Conservation (phyloP, 2,329 filamentous ascomycete species). For the Beauveria sp. region DNA sequence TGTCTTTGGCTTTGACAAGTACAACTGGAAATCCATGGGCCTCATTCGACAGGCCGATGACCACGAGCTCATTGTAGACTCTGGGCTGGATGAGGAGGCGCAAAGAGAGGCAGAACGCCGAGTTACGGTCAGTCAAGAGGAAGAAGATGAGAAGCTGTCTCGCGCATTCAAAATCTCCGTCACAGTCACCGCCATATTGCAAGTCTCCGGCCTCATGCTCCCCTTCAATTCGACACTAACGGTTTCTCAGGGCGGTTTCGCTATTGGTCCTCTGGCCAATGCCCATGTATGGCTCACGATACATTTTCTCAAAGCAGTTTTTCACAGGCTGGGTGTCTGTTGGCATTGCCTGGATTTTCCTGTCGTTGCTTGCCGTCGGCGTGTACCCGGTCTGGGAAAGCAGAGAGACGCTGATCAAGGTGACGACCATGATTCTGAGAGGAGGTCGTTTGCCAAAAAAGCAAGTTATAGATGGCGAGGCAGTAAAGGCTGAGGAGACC, state of each 20-base stretch:
- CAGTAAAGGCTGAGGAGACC: conserved; percentile 7
- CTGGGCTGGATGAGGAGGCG: conserved; percentile 37
- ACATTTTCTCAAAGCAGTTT: conserved; percentile 54
- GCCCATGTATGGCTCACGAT: conserved; percentile 77
- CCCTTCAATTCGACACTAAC: neutral
- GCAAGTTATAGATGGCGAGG: neutral
- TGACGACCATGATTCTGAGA: conserved; percentile 15
- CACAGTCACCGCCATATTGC: conserved; percentile 26
- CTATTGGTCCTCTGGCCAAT: conserved; percentile 84
- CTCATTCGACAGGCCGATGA: conserved; percentile 74
- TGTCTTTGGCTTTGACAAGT: conserved; percentile 53
- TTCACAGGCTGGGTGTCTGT: conserved; percentile 69
- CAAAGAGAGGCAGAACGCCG: conserved; percentile 15
- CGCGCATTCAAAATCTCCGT: conserved; percentile 43
- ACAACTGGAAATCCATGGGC: conserved; percentile 82
- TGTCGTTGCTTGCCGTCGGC: conserved; percentile 64
- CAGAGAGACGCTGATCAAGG: conserved; percentile 43
- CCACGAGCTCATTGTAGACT: conserved; percentile 56
- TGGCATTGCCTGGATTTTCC: conserved; percentile 67
- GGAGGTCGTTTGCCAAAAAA: conserved; percentile 9
- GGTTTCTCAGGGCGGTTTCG: conserved; percentile 44
- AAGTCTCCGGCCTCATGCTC: neutral
- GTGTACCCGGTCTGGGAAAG: conserved; percentile 79
- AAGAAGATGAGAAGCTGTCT: conserved; percentile 42
- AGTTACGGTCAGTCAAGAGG: conserved; percentile 23